A percentile compares a stretch with the other conserved stretches of the same genome.
phyloP scores from a whole-genome alignment of 108 stramenopile genomes.

The Bacterosira constricta region DNA sequence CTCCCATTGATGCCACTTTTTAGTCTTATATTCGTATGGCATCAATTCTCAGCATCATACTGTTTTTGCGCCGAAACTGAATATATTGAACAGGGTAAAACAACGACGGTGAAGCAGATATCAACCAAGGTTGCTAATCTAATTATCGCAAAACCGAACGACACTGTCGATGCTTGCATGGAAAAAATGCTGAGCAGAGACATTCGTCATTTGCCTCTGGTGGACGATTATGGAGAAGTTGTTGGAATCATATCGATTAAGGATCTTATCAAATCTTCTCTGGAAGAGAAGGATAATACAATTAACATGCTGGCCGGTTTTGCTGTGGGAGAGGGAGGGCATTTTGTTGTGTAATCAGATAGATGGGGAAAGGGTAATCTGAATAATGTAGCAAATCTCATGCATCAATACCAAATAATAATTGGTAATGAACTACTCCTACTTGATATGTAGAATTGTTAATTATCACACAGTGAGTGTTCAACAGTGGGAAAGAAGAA shows the following conservation, averaged over 20 bases:
- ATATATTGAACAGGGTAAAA: constrained; percentile 43
- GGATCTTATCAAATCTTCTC: constrained; percentile 78
- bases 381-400: not conserved
- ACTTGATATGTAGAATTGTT: no score
- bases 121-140: constrained; percentile 84
- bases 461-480: no score
- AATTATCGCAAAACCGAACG: constrained; percentile 76
- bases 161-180: constrained; percentile 90
- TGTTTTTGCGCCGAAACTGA: not conserved
- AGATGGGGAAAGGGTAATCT: not conserved
- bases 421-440: no score
- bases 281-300: constrained; percentile 79
- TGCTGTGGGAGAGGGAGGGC: constrained; percentile 86
- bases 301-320: constrained; percentile 79
- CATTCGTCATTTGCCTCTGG: constrained; percentile 91
- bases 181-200: constrained; percentile 89
- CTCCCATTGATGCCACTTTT: not conserved
- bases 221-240: constrained; percentile 72
- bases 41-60: not conserved
- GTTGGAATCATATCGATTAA: constrained; percentile 87
- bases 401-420: no score
- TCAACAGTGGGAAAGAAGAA: no score
- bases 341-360: constrained; percentile 56
- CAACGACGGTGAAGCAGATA: constrained; percentile 84
- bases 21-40: not conserved